Base-by-base conservation (phyloP, 768 basidiomycete species). In the Leccinum obscurum region DNA sequence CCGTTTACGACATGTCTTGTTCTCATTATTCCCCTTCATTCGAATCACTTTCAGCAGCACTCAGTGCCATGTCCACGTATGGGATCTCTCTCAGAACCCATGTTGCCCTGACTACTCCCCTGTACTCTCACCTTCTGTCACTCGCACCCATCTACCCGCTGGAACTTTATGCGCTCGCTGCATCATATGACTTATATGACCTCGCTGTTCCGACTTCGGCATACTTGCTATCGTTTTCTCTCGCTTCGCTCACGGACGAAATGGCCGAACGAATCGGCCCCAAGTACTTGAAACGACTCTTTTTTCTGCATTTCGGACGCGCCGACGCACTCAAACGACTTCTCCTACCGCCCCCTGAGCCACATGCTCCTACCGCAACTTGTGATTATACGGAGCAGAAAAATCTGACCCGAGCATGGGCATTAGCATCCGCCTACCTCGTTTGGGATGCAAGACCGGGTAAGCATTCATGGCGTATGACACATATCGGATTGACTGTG, bases 401-500 rank as follows among this genome's bases (percentile, higher is more conserved):
- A 76, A 89, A 84, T 68, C 68, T 93, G 39, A 88, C 88, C 11
- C 77, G 90, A 50, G 90, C 90, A 6, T 93, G 90, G 90, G 89
- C 90, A 14, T 75, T 93, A 34, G 90, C 91, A 24, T 85, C 87
- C 2, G 90, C 90, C 11, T 92, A 92, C 74, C 81, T 93, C 7
- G 88, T 88, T 10, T 92, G 90, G 90, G 90, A 92, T 72, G 88
- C 88, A 37, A 79, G 89, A 58, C 88, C 90, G 64, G 90, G 89
- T 91, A 68, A 60, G 81, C 20, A 72, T 17, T 20, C 52, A 4
- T 28, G 17, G 26, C 39, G 3, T n/a, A 30, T n/a, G 39, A 55
- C 4, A 48, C 11, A 52, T 52, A 17, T 41, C 9, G 41, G 28
- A 24, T 48, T 67, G 26, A 67, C 52, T 37, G 14, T 10, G 54